Evolutionary conservation across 2,329 filamentous ascomycete species (phyloP).

Genomic region (Penicillium thymicola): DNA sequence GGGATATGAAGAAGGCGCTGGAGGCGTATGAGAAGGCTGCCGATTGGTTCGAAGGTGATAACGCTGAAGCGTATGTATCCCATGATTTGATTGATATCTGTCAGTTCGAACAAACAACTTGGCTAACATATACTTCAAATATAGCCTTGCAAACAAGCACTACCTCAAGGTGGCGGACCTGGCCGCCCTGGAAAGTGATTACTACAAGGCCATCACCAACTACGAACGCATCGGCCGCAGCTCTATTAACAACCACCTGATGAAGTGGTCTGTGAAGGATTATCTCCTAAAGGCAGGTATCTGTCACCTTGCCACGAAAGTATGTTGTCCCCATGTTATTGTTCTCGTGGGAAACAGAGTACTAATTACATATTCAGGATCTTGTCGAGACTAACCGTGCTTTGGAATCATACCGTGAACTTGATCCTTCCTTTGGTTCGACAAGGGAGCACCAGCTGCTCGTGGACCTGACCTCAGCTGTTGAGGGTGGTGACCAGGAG

Average conservation of each 20-base stretch:
- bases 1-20: constrained; percentile 73
- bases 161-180: constrained; percentile 91
- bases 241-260: constrained; percentile 82
- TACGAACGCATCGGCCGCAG: constrained; percentile 80
- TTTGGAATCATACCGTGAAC: constrained; percentile 75
- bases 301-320: constrained; percentile 71
- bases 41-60: constrained; percentile 84
- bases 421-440: constrained; percentile 71
- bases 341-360: not conserved
- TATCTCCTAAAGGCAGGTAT: constrained; percentile 93
- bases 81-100: not conserved
- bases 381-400: constrained; percentile 75
- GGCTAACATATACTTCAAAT: not conserved
- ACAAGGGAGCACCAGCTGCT: constrained; percentile 81
- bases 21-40: constrained; percentile 83
- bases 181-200: constrained; percentile 75
- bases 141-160: constrained; percentile 83
- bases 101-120: not conserved
- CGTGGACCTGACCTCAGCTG: constrained; percentile 68
- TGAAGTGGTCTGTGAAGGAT: constrained; percentile 92
- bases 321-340: constrained; percentile 19
- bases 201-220: constrained; percentile 74
- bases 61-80: constrained; percentile 66
- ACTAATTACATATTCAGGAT: constrained; percentile 49
- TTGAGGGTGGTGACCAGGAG: constrained; percentile 77